Evolutionary conservation across 331 rosid genomes (phyloP).

Genomic region (Malus hybrid): DNA sequence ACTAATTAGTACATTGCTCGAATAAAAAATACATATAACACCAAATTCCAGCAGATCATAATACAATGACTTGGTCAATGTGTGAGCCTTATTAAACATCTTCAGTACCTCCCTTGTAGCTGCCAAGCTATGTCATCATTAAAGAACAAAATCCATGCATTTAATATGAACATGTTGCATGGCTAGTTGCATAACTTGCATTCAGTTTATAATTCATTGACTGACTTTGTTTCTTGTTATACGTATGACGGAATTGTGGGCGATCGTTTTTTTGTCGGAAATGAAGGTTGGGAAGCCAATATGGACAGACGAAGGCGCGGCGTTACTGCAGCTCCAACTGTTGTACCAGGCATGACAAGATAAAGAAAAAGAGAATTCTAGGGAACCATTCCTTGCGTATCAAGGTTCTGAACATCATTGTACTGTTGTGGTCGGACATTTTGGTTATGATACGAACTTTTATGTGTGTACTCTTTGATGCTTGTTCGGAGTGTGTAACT

Average conservation of each 20-base stretch:
- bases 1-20: background rate
- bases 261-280: background rate
- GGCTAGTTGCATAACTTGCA: background rate
- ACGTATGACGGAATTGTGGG: background rate
- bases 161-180: background rate
- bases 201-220: background rate
- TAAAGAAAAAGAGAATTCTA: constrained; percentile 4
- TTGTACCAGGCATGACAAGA: constrained; percentile 40
- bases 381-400: background rate
- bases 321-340: constrained; percentile 16
- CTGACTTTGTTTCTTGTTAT: background rate
- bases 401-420: too few species aligned
- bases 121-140: background rate
- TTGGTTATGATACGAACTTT: background rate
- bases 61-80: background rate
- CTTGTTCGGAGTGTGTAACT: too few species aligned
- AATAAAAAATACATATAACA: background rate
- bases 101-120: too few species aligned
- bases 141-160: background rate
- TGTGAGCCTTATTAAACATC: background rate
- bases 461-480: background rate
- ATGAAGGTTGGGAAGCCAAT: constrained; percentile 62
- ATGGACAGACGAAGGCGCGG: constrained; percentile 33
- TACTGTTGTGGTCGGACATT: too few species aligned
- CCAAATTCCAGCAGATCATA: background rate